Base-by-base conservation (phyloP, 169 alveolate species). In the Plasmodium gaboni region DNA sequence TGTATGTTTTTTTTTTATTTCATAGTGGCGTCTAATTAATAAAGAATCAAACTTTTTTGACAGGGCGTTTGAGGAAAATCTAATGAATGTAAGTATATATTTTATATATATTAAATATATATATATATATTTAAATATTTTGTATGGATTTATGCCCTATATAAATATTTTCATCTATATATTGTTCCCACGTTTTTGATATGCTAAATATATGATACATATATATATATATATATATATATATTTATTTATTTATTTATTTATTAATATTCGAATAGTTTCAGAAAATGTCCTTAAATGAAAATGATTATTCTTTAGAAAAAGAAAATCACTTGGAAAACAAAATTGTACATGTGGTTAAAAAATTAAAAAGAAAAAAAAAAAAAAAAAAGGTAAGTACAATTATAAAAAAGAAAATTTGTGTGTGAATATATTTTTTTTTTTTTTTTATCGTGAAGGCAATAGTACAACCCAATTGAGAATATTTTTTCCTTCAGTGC, bases 21-120 rank as follows among this genome's bases (percentile, higher is more conserved):
- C 15, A 28, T 67, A 78, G 89, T 78, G 80, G 80, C 89, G 89
- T 51, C 32, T 78, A 78, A 78, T 78, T 65, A 78, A 78, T 59
- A 78, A 78, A 78, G 89, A 78, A 65, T 61, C 76, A 13, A 78
- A 78, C 26, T 78, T 78, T 65, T 78, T 78, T 69, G 89, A 78
- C 22, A 78, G 55, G 26, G 89, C 72, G 46, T 78, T 78, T 78
- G 89, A 78, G 68, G 89, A 78, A 78, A 78, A 78, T 71, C 51
- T 78, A 78, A n/a, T 67, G 19, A 78, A 65, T 67, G 89, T 78
- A 38, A 38, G 46, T 6, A 38, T 48, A 13, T 15, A 13, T 22
- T 13, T 60, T 9, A 8, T 59, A 59, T 15, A 59, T 15, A 59
- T 59, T 59, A 59, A 1, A 59, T 59, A 10, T 22, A 7, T 60